These are phyloP conservation scores for barrel medic (Medicago truncatula) DNA, from an alignment of 306 rosid genomes.

Conservation along the genomic window MtrunA17r5.0-ANR NC_053045.1:54142001-54142500, in stretches of 20 bases:
- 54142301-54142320: constrained; percentile 65
- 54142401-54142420: constrained; percentile 6
- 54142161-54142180: not conserved
- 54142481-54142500: constrained; percentile 96
- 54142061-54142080: constrained; percentile 97
- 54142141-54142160: not conserved
- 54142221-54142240: not conserved
- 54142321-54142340: constrained; percentile 89
- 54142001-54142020: constrained; percentile 40
- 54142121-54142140: constrained; percentile 5
- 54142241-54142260: not conserved
- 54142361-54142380: constrained; percentile 91
- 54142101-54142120: constrained; percentile 12
- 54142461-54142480: constrained; percentile 69
- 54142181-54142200: not conserved
- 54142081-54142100: constrained; percentile 49
- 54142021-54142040: constrained; percentile 59
- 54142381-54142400: constrained; percentile 61
- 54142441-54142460: constrained; percentile 35
- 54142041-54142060: constrained; percentile 93
- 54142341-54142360: constrained; percentile 71
- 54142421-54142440: constrained; percentile 18
- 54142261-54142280: constrained; percentile 1
- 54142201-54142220: constrained; percentile 15
- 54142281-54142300: constrained; percentile 23